Evolutionary conservation across 75 land plant genomes (phyloP), one percentile per base, ranked within the genome.

Genomic region (Pinus tabuliformis): DNA sequence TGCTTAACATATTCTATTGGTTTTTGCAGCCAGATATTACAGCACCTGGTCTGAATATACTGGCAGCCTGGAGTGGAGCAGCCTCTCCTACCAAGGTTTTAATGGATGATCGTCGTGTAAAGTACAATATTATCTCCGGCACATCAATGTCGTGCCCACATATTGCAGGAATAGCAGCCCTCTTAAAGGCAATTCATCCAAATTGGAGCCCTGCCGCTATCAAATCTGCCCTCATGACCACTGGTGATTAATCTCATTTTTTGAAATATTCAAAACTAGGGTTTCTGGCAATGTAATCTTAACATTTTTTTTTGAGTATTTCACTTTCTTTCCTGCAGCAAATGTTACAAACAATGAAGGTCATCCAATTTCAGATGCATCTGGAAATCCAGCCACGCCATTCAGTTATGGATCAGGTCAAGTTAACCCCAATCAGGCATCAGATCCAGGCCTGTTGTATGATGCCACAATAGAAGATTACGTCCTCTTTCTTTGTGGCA

Each of bases 61-160:
- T 78, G 36, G 80, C 80, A 13, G 76, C 78, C 2, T 78, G 80
- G 80, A 77, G 79, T 18, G 26, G 13, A 12, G 13, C 22, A 13
- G 30, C 74, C 21, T 75, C 89, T 9, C 89, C 89, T 0, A 83
- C 95, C n/a, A 84, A 82, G 77, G 64, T 87, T 14, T 42, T 62
- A 1, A 37, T 4, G 3, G 95, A 94, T 76, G 57, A 71, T 12
- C 76, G 97, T 1, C 62, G 76, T 0, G 93, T 87, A 14, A 11
- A 30, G 15, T 80, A 81, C 75, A 80, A 75, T 57, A 80, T 83
- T 36, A n/a, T 70, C 6, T 81, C 85, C 0, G 85, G 85, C 1
- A 83, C 85, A 7, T 81, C 84, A 28, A 95, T 95, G 98, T 89
- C 98, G 4, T 95, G 98, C 63, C 98, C 98, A 0, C 98, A 95